Base-by-base conservation (phyloP, 257 asterid species). In the Ehretia macrophylla region DNA sequence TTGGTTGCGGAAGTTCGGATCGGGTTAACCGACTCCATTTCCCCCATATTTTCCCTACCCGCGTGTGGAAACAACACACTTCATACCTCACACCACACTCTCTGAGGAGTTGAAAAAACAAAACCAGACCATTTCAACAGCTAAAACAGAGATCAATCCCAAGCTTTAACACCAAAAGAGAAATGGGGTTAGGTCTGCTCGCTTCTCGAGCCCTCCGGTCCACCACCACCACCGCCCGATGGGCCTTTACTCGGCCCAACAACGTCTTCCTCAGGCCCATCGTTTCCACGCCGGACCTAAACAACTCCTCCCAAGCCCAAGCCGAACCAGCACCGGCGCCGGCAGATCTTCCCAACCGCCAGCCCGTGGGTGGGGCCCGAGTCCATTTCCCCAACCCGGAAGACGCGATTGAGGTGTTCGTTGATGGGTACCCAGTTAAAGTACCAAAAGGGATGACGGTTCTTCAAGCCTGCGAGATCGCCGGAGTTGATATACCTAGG, bases 371-470 rank as follows among this genome's bases (percentile, higher is more conserved):
- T 8, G 96, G 92, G 11, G 94, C 92, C 37, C 71, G 94, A 19
- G 79, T 88, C 71, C 92, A 88, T 56, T 75, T 88, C 75, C 79
- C 96, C 18, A 85, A 88, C 51, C 96, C 95, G 0, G 95, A 91
- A 17, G 98, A 88, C 64, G 92, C 71, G 20, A 85, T 88, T 68
- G 96, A 88, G 76, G 98, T 91, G 45, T 85, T 83, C 66, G 98
- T 91, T 6, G 98, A 87, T 67, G 98, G 95, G 0, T 85, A 79
- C 64, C 90, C 94, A 23, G 88, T 91, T 66, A 91, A 85, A 83
- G 70, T 91, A 72, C 96, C 96, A 5, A 91, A 88, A 69, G 98
- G 96, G 8, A 83, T 91, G 95, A 85, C 96, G 13, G 98, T 88
- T 55, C 83, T 91, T 6, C 98, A 91, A 82, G 96, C 98, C 54